Conservation (phyloP, 2,329 filamentous ascomycete species). For the Zymoseptoria passerinii region DNA sequence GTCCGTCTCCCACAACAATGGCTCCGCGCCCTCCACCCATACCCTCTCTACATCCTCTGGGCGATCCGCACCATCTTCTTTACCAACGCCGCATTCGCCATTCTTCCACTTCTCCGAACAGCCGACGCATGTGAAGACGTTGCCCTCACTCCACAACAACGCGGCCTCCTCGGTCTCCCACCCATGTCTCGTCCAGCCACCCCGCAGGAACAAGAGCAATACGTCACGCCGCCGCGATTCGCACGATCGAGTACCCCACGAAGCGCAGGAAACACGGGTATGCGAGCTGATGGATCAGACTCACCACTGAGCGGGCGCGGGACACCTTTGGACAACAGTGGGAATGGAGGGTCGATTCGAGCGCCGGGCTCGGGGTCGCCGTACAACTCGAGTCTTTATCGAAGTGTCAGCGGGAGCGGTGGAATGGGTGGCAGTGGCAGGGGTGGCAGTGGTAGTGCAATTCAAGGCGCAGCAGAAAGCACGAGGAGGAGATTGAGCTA, state of each 20-base stretch:
- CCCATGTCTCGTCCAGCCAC: conserved; percentile 55
- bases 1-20: conserved; percentile 13
- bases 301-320: conserved; percentile 52
- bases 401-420: background rate
- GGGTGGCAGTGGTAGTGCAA: conserved; percentile 37
- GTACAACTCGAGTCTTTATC: conserved; percentile 2
- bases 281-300: conserved; percentile 32
- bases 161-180: conserved; percentile 71
- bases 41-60: conserved; percentile 35
- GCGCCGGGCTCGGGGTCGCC: conserved; percentile 10
- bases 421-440: background rate
- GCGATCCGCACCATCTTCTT: conserved; percentile 47
- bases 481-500: conserved; percentile 54
- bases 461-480: conserved; percentile 17
- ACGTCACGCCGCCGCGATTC: conserved; percentile 82
- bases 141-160: conserved; percentile 80
- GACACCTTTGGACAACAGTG: conserved; percentile 14
- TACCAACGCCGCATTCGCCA: conserved; percentile 59
- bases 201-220: conserved; percentile 61
- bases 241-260: conserved; percentile 64
- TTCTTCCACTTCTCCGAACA: conserved; percentile 62
- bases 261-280: conserved; percentile 44
- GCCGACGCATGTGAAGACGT: conserved; percentile 80
- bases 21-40: conserved; percentile 15
- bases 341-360: conserved; percentile 4